Evolutionary conservation across 257 asterid species (phyloP), one percentile per base, ranked within the genome.

Genomic region (Solanum corneliomulleri): DNA sequence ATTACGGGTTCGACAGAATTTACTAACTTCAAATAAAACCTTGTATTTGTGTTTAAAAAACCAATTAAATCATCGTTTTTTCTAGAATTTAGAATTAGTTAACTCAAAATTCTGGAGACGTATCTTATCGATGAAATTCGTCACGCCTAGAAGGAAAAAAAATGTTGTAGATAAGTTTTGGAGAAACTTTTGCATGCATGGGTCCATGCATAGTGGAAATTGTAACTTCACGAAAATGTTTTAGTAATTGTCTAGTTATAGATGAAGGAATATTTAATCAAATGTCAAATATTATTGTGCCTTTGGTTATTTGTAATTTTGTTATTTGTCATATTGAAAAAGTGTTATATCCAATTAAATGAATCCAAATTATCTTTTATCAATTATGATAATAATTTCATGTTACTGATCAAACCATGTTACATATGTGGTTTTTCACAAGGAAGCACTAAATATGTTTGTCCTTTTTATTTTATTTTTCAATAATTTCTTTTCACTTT

Each of bases 201-300:
- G 84, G 84, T 29, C 91, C 90, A 60, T 41, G 45, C 49, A 9
- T 35, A 21, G 84, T 14, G 12, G 39, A 42, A 68, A 41, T 21
- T 41, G 45, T 45, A 25, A 41, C 13, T 77, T 15, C 71, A 16
- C 16, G 68, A 11, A 68, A 37, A 86, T 82, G 80, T 60, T 70
- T 31, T 92, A 84, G 93, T 72, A 76, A 88, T 72, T 88, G 92
- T 89, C 92, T 56, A 86, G 11, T 88, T 86, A 78, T 58, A 69
- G 60, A 6, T 18, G 11, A 47, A 14, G 58, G 39, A 83, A 62
- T 72, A 31, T 9, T 33, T 77, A 62, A 86, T 42, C 56, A 58
- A 14, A 45, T 35, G 83, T 44, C 75, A 13, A 45, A 80, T 27
- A 29, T 9, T 27, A 16, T 80, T 29, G 15, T 5, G 68, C 44